phyloP scores from a whole-genome alignment of 202 grass and related monocot species.

The Tripidium arundinaceum region DNA sequence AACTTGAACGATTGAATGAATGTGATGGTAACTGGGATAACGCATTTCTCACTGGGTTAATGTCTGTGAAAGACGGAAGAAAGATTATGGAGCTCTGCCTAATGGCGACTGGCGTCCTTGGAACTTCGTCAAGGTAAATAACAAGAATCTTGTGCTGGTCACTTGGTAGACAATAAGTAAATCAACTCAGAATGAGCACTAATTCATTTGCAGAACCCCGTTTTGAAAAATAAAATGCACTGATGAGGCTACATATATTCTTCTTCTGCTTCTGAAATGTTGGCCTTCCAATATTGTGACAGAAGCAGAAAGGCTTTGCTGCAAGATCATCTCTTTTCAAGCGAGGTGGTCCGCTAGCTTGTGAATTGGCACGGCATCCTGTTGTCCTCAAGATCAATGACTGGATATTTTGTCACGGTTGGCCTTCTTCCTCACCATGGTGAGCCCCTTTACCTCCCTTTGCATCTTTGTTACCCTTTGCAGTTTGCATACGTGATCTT shows the following conservation, averaged over 20 bases:
- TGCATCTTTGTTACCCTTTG: not conserved
- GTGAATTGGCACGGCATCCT: conserved; percentile 72
- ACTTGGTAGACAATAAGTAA: not conserved
- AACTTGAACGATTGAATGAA: conserved; percentile 71
- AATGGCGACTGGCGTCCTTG: conserved; percentile 50
- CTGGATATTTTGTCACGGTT: conserved; percentile 96
- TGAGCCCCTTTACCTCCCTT: conserved; percentile 20
- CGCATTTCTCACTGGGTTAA: conserved; percentile 78
- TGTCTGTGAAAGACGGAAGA: conserved; percentile 51
- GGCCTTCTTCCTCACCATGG: conserved; percentile 97
- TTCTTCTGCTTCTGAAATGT: conserved; percentile 42
- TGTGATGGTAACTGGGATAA: conserved; percentile 61
- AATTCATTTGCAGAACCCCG: not conserved
- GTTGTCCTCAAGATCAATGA: conserved; percentile 79
- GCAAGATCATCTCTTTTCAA: conserved; percentile 81
- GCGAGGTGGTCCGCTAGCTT: conserved; percentile 69
- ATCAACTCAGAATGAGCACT: not conserved
- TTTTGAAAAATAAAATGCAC: not conserved
- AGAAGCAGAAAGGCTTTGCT: conserved; percentile 70
- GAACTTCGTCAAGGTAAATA: conserved; percentile 70
- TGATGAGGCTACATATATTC: not conserved
- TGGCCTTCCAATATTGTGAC: conserved; percentile 52
- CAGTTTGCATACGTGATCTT: not conserved
- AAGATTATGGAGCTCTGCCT: conserved; percentile 25
- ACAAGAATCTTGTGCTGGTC: not conserved